Evolutionary conservation across 768 basidiomycete genomes (phyloP).

Genomic region (Symmetrospora coprosmae): DNA sequence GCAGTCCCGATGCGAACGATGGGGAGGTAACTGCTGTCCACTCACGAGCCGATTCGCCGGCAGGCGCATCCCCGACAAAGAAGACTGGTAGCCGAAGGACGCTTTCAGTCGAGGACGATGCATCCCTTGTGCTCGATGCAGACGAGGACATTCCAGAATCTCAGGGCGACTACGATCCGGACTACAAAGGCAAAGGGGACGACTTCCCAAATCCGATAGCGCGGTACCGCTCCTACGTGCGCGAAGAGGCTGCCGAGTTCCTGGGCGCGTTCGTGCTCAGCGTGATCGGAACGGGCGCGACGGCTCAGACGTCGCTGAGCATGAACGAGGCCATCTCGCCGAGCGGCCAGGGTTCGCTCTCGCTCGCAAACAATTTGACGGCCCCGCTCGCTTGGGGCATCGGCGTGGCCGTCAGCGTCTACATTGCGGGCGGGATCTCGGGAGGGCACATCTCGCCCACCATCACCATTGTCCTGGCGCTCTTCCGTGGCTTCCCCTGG

Average conservation of each 20-base stretch:
- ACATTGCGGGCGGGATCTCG: constrained; percentile 16
- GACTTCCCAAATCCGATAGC: constrained; percentile 1
- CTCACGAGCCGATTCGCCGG: too few species aligned
- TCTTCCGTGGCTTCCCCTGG: constrained; percentile 8
- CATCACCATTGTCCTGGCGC: background rate
- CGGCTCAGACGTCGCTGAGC: background rate
- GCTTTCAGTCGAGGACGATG: too few species aligned
- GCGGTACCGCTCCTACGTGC: background rate
- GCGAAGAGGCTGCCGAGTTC: constrained; percentile 13
- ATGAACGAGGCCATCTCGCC: background rate
- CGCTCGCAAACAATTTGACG: background rate
- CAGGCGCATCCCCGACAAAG: too few species aligned
- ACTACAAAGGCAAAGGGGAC: background rate
- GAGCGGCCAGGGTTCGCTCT: background rate
- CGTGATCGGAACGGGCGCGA: background rate
- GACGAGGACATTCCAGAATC: too few species aligned
- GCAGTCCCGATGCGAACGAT: too few species aligned
- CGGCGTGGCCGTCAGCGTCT: background rate
- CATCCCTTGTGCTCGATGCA: too few species aligned
- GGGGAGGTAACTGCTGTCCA: too few species aligned
- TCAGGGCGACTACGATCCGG: background rate
- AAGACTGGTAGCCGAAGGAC: too few species aligned
- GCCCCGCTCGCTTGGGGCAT: constrained; percentile 15
- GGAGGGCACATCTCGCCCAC: constrained; percentile 14
- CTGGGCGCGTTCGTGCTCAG: constrained; percentile 4